A percentile compares a stretch with the other conserved stretches of the same genome.
phyloP scores from a whole-genome alignment of 306 rosid species.

The Casuarina glauca region DNA sequence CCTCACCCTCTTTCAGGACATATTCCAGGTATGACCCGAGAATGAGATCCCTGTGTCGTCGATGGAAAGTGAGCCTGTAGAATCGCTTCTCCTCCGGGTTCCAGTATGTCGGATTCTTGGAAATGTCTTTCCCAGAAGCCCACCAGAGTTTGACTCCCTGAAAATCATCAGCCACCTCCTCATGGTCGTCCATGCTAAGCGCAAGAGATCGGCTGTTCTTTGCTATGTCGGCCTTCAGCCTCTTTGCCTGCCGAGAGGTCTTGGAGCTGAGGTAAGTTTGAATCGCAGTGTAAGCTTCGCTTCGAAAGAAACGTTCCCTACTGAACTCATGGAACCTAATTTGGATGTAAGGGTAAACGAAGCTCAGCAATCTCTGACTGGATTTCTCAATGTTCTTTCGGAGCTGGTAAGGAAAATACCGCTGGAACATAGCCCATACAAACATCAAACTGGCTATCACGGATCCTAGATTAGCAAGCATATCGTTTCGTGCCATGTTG shows the following conservation, averaged over 20 bases:
- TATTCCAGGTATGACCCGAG: constrained; percentile 45
- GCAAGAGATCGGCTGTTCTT: constrained; percentile 58
- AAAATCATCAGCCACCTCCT: constrained; percentile 67
- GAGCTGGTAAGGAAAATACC: constrained; percentile 57
- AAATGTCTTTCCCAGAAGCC: constrained; percentile 54
- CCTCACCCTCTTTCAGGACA: constrained; percentile 64
- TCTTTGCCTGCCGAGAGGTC: constrained; percentile 69
- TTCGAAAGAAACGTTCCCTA: constrained; percentile 72
- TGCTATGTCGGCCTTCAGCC: constrained; percentile 68
- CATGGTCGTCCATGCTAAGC: constrained; percentile 89
- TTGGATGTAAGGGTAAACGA: constrained; percentile 72
- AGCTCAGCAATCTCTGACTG: constrained; percentile 44
- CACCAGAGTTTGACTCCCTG: constrained; percentile 77
- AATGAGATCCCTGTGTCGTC: constrained; percentile 47
- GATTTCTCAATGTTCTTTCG: constrained; percentile 53
- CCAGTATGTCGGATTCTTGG: constrained; percentile 43
- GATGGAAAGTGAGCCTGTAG: constrained; percentile 70
- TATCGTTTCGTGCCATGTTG: constrained; percentile 37
- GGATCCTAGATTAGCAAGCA: constrained; percentile 58
- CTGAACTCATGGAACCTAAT: constrained; percentile 78
- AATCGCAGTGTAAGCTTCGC: constrained; percentile 77
- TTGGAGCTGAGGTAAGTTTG: constrained; percentile 66
- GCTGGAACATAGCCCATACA: constrained; percentile 71
- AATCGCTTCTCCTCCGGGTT: constrained; percentile 57
- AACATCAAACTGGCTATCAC: constrained; percentile 56